Percentiles rank a stretch among this genome's conserved stretches.
Evolutionary conservation across 305 asterid species (phyloP).

Genomic region (Petunia hybrid): DNA sequence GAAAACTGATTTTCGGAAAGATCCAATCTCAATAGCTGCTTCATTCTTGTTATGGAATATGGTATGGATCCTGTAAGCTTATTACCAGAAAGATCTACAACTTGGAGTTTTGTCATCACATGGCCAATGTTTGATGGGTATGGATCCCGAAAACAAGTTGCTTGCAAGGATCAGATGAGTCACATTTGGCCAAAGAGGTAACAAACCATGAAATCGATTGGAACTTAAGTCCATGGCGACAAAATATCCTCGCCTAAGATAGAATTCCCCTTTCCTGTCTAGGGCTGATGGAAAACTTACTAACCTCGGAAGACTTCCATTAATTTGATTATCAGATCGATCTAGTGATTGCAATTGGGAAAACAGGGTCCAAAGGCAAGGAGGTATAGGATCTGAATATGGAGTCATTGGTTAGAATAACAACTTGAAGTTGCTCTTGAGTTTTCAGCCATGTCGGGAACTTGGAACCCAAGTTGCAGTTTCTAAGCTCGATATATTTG

Average conservation of each 20-base stretch:
- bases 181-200: constrained; percentile 29
- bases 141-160: constrained; percentile 33
- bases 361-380: constrained; percentile 36
- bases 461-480: constrained; percentile 29
- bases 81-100: not conserved
- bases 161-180: constrained; percentile 31
- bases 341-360: constrained; percentile 23
- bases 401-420: constrained; percentile 34
- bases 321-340: constrained; percentile 33
- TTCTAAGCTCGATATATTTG: not conserved
- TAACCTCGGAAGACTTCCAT: constrained; percentile 37
- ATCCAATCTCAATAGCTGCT: constrained; percentile 28
- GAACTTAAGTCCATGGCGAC: constrained; percentile 31
- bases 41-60: not conserved
- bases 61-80: not conserved
- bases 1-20: constrained; percentile 36
- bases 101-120: constrained; percentile 19
- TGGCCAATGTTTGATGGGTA: not conserved
- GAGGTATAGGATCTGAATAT: constrained; percentile 39
- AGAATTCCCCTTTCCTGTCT: constrained; percentile 25
- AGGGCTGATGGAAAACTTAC: constrained; percentile 31
- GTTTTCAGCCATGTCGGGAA: constrained; percentile 35
- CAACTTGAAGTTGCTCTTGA: constrained; percentile 21
- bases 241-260: not conserved
- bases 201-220: constrained; percentile 36